These are phyloP conservation scores for Wickerhamiella australiensis DNA, from an alignment of 805 yeast genomes.

Conservation along the genomic window DNA sequence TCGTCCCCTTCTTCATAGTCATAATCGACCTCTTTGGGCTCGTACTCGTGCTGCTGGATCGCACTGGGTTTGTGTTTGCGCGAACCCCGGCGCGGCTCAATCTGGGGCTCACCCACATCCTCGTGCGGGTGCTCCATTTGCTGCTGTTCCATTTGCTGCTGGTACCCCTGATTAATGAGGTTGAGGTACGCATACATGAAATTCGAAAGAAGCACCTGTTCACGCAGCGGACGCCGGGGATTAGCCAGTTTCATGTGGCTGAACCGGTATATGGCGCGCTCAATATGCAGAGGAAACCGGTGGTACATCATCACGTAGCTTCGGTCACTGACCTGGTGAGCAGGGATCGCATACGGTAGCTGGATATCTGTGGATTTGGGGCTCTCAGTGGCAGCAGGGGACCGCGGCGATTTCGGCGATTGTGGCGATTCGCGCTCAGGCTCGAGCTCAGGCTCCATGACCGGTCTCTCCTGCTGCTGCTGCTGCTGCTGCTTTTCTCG, in stretches of 20 bases:
- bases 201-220: conserved; percentile 84
- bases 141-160: conserved; percentile 26
- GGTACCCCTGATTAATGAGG: conserved; percentile 69
- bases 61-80: background rate
- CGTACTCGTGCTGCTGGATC: background rate
- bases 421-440: background rate
- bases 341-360: conserved; percentile 29
- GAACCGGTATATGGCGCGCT: conserved; percentile 84
- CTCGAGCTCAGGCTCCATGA: too few species aligned
- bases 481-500: background rate
- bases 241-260: conserved; percentile 91
- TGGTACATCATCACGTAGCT: conserved; percentile 30
- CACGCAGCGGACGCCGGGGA: conserved; percentile 78
- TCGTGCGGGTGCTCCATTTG: conserved; percentile 2
- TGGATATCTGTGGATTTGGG: conserved; percentile 18
- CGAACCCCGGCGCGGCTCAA: background rate
- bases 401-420: background rate
- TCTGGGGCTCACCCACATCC: background rate
- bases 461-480: background rate
- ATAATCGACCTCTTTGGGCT: background rate
- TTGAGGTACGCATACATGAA: conserved; percentile 97
- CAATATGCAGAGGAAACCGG: conserved; percentile 88
- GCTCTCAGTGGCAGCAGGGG: background rate
- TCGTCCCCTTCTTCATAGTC: conserved; percentile 12
- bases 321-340: conserved; percentile 28